Conservation (phyloP, 129 eudicot genomes). For the Helianthus annuus region DNA sequence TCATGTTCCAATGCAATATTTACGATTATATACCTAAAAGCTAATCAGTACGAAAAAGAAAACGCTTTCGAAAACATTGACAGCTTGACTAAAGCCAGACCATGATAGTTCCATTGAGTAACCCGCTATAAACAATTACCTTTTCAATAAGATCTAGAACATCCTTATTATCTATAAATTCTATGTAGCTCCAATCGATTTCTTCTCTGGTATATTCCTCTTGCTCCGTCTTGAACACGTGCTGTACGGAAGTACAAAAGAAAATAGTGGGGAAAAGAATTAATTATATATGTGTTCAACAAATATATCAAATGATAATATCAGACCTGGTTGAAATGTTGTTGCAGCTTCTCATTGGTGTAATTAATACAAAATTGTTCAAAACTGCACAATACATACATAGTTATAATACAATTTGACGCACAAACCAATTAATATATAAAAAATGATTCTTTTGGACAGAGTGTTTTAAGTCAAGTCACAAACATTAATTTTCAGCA, state of each 20-base stretch:
- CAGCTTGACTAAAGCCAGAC: background rate
- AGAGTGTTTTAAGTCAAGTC: background rate
- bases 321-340: slow-evolving; percentile 94
- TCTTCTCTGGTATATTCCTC: slow-evolving; percentile 96
- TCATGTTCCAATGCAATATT: background rate
- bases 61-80: background rate
- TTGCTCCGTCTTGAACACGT: slow-evolving; percentile 94
- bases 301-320: slow-evolving; percentile 12
- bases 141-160: slow-evolving; percentile 97
- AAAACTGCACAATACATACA: slow-evolving; percentile 63
- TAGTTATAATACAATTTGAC: slow-evolving; percentile 3
- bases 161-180: slow-evolving; percentile 94
- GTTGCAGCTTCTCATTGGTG: slow-evolving; percentile 97
- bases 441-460: background rate
- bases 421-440: background rate
- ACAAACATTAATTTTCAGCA: slow-evolving; percentile 9
- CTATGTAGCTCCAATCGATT: slow-evolving; percentile 99
- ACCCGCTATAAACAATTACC: slow-evolving; percentile 36
- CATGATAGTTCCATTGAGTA: background rate
- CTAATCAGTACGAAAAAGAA: background rate
- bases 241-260: slow-evolving; percentile 54
- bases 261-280: slow-evolving; percentile 10
- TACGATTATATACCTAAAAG: background rate
- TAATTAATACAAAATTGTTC: slow-evolving; percentile 98
- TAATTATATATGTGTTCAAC: slow-evolving; percentile 4